phyloP scores from a whole-genome alignment of 768 basidiomycete genomes.

The Crucibulum laeve region DNA sequence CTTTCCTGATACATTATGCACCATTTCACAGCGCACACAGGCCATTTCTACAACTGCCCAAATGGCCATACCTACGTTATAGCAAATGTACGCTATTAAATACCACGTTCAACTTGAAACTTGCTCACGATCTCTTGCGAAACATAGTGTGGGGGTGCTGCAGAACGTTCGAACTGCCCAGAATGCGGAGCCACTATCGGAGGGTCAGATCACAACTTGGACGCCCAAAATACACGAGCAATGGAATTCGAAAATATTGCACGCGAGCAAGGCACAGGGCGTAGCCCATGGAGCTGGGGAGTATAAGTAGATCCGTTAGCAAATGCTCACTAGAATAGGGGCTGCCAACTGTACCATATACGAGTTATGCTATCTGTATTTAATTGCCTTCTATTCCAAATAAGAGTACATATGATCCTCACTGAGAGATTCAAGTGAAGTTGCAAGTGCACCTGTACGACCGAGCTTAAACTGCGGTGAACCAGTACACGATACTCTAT shows the following conservation, averaged over 20 bases:
- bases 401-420: too few relatives aligned
- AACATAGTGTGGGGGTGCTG: constrained; percentile 56
- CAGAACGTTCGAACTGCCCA: constrained; percentile 41
- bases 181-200: constrained; percentile 57
- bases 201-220: constrained; percentile 37
- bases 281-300: constrained; percentile 26
- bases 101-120: neutral
- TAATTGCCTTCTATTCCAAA: too few relatives aligned
- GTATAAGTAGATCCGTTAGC: too few relatives aligned
- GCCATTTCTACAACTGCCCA: constrained; percentile 46
- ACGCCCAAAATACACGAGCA: constrained; percentile 37
- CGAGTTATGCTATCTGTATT: too few relatives aligned
- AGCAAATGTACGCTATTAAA: constrained; percentile 34
- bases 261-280: constrained; percentile 17
- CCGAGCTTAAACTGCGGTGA: too few relatives aligned
- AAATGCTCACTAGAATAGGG: too few relatives aligned
- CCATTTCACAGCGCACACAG: constrained; percentile 25
- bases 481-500: too few relatives aligned
- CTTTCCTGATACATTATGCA: neutral
- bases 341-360: too few relatives aligned
- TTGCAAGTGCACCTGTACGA: too few relatives aligned
- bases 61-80: constrained; percentile 67
- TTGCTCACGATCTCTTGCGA: neutral
- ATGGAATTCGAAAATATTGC: constrained; percentile 45
- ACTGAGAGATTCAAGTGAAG: too few relatives aligned